phyloP scores from a whole-genome alignment of 257 asterid species.

The Salvia miltiorrhiza region DNA sequence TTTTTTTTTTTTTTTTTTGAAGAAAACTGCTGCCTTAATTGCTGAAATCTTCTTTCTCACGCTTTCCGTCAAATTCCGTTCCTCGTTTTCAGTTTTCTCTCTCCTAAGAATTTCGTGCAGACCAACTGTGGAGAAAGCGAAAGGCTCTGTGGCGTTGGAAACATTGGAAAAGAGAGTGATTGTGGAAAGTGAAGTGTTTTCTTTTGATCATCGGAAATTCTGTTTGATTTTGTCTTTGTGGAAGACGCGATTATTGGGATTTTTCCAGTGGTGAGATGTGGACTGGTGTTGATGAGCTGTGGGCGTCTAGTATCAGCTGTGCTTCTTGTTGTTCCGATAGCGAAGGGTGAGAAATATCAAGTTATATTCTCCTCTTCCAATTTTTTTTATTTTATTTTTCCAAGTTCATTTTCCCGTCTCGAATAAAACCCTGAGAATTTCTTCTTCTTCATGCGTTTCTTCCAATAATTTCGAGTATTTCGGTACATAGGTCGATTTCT shows the following conservation, averaged over 20 bases:
- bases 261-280: constrained; percentile 40
- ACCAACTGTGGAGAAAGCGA: constrained; percentile 20
- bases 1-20: too few species aligned
- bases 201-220: constrained; percentile 19
- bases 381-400: background rate
- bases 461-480: background rate
- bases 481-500: constrained; percentile 8
- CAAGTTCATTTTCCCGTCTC: background rate
- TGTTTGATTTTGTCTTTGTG: background rate
- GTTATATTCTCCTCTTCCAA: background rate
- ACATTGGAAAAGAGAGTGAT: background rate
- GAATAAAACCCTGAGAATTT: background rate
- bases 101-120: constrained; percentile 18
- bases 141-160: background rate
- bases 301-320: constrained; percentile 30
- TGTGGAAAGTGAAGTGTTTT: background rate
- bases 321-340: constrained; percentile 28
- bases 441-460: background rate
- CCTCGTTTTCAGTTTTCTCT: constrained; percentile 25
- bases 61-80: constrained; percentile 30
- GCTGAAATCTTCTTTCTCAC: constrained; percentile 38
- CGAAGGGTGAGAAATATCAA: constrained; percentile 41
- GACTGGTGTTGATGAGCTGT: constrained; percentile 39
- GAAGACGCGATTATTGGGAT: background rate
- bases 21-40: background rate